phyloP scores from a whole-genome alignment of 2,329 filamentous ascomycete genomes.

The Colletotrichum sidae region DNA sequence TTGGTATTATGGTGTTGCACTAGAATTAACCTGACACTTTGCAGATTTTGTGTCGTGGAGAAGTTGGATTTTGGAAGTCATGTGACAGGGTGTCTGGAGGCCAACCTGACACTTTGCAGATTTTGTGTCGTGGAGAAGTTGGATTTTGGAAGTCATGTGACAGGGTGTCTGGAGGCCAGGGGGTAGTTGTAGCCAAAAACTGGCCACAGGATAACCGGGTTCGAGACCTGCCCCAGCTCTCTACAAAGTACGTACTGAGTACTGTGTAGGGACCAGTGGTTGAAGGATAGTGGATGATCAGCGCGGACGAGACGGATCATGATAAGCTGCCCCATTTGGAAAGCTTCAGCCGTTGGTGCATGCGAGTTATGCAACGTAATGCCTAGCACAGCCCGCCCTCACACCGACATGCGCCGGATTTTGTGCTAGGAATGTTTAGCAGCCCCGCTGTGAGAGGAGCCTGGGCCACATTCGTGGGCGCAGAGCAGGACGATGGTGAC shows the following conservation, averaged over 20 bases:
- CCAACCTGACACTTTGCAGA: too few relatives aligned
- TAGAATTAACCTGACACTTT: too few relatives aligned
- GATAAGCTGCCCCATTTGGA: constrained; percentile 37
- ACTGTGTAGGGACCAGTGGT: constrained; percentile 10
- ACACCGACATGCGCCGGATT: constrained; percentile 28
- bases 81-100: too few relatives aligned
- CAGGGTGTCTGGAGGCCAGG: too few relatives aligned
- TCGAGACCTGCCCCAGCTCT: constrained; percentile 26
- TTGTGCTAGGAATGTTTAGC: constrained; percentile 27
- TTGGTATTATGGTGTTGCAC: too few relatives aligned
- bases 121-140: too few relatives aligned
- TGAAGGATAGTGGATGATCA: constrained; percentile 25
- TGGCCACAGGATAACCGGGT: too few relatives aligned
- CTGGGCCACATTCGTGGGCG: constrained; percentile 17
- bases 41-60: too few relatives aligned
- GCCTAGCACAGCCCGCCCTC: constrained; percentile 31
- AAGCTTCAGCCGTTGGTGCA: constrained; percentile 28
- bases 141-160: too few relatives aligned
- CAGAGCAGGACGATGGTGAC: constrained; percentile 26
- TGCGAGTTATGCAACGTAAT: constrained; percentile 37
- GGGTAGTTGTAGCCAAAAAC: too few relatives aligned
- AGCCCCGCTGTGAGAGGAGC: constrained; percentile 13
- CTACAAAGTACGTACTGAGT: too few relatives aligned
- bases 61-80: too few relatives aligned
- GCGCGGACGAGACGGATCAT: constrained; percentile 28